Evolutionary conservation across 2,329 filamentous ascomycete species (phyloP), one percentile per base, ranked within the genome.

Genomic region (Alternaria alternata): DNA sequence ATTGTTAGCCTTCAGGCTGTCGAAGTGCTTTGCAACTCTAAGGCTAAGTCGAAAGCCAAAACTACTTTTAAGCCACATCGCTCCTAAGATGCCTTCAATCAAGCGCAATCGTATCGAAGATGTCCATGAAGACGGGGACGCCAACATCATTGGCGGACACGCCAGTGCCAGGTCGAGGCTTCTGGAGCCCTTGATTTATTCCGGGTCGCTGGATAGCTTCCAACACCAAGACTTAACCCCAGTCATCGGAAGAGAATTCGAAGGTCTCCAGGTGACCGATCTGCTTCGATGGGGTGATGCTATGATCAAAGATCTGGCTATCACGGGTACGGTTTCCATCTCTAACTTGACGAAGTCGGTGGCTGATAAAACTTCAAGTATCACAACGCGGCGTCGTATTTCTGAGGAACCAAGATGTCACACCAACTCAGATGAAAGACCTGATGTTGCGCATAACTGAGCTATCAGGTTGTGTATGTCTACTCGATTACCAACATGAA

Each of bases 321-420:
- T 91, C 61, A 90, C 87, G 1, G 85, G 88, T 90, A 78, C 30
- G 59, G 49, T 38, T 22, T 18, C 8, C 18, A 16, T 51, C 14
- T 36, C 30, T n/a, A 41, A 14, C 11, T 16, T 9, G 16, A 38
- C 12, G 6, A 12, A 46, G 16, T 8, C 52, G 16, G 20, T 24
- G 36, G 28, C 55, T 44, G 41, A 54, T 30, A 22, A 36, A 49
- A 16, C 14, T 49, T 11, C 14, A 51, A 90, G 88, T 91, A 65
- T 91, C 89, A 1, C 85, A 87, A 61, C 85, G 89, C 0, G 89
- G 89, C 9, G 89, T 91, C 4, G 88, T 91, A 32, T 90, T 91
- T 79, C 90, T 91, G 78, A 85, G 88, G 20, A 83, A 85, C 30
- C 89, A 92, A 64, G 79, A 68, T 59, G 70, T 73, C 8, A 87